Base-by-base conservation (phyloP, 495 filamentous ascomycete species). In the Penicillium bovifimosum region DNA sequence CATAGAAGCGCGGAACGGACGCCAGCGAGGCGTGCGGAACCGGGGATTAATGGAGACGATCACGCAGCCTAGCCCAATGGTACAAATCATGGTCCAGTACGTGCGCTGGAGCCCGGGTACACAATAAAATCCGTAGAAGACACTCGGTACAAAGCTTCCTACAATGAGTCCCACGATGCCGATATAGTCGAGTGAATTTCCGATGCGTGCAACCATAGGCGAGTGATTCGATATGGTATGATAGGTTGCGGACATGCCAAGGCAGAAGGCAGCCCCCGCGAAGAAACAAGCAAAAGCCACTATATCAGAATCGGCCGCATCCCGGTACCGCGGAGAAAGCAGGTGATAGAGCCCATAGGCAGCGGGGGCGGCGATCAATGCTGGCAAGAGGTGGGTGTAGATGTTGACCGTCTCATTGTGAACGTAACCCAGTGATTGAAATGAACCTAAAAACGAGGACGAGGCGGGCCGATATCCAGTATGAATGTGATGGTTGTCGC, bases 371-470 rank as follows among this genome's bases (percentile, higher is more conserved):
- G 70, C 70, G 28, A 77, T 40, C n/a, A 75, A 27, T 6, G 67
- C 60, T 7, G 74, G 72, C 13, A 93, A 58, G 6, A 96, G 79
- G 68, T 97, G 92, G 2, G 87, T 83, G 70, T 91, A 96, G 62
- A 96, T 92, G 68, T 97, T 97, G 54, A 97, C 86, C n/a, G 81
- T 83, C 67, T 97, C 90, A 70, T 96, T 97, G 73, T 97, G 88
- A n/a, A 91, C 56, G 66, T 90, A 88, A 41, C 75, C 68, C 53
- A 90, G 71, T 26, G 83, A 87, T 29, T 76, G 71, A 39, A 87
- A 77, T 41, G 83, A 91, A 29, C 65, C 73, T 11, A 64, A 62
- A 63, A 86, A 85, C 5, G 86, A 91, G 50, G 74, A 74, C 3
- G 85, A 86, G 33, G 79, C 75, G 17, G 84, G 83, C 16, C 88